Base-by-base conservation (phyloP, 176 grass and related monocot genomes). In the Saccharum officinarum region DNA sequence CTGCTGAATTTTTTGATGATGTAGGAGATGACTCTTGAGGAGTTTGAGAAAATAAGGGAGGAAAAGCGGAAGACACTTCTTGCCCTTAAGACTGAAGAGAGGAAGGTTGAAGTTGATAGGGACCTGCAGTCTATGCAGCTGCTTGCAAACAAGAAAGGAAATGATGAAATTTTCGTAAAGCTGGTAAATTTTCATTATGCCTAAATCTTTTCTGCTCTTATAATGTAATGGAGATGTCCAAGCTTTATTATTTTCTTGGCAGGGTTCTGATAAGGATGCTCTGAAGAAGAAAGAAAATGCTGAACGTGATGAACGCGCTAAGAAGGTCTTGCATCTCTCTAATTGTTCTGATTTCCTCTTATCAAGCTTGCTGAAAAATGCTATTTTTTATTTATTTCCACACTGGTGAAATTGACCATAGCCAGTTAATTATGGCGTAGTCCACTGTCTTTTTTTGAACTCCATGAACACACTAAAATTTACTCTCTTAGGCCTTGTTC, bases 11-110 rank as follows among this genome's bases (percentile, higher is more conserved):
- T 10, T 80, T 50, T 91, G 28, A 49, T 75, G 60, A 80, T 68
- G 5, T 80, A 98, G 96, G 96, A 98, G 80, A 98, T 95, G 93
- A 98, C 93, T 66, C 86, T 95, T 41, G 96, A 98, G 34, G 96
- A 98, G 67, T 98, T 89, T 90, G 96, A 98, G 86, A 98, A 98
- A 86, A 67, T 98, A 81, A 91, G 78, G 69, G 96, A 95, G 78
- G 93, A 95, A 83, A 95, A 87, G 85, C 68, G 93, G 55, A 95
- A 95, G 85, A 83, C 91, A 20, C 85, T 95, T 41, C 83, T 92
- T 82, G 87, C 91, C 57, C 18, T 92, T 42, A 95, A 92, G 83
- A 80, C 71, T 23, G 93, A 94, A 79, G 96, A 98, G 88, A 95
- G 93, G 76, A 98, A 95, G 80, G 93, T 98, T 74, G 93, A 98